A percentile compares a stretch with the other conserved stretches of the same genome.
These are phyloP conservation scores for Eruca vesicaria DNA, from an alignment of 441 rosid genomes.

Conservation along the genomic window DNA sequence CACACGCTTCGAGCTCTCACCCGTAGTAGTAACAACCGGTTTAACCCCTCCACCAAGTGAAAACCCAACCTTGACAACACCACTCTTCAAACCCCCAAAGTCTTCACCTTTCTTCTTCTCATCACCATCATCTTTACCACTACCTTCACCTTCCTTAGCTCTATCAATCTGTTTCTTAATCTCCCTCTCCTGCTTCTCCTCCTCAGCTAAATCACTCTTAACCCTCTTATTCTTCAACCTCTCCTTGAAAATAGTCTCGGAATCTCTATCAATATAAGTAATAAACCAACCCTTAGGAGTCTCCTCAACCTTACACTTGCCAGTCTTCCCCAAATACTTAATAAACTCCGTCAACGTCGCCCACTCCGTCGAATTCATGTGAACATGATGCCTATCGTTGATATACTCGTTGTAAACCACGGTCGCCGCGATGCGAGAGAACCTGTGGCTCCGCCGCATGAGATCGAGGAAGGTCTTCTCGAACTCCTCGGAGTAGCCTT, in stretches of 20 bases:
- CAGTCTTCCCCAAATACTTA: conserved; percentile 71
- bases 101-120: conserved; percentile 26
- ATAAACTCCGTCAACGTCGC: conserved; percentile 86
- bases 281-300: conserved; percentile 98
- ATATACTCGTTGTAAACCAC: conserved; percentile 93
- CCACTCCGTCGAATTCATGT: conserved; percentile 93
- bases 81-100: conserved; percentile 53
- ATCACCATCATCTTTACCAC: conserved; percentile 26
- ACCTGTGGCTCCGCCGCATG: conserved; percentile 76
- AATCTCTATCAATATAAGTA: conserved; percentile 85
- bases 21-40: conserved; percentile 11
- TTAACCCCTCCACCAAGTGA: conserved; percentile 44
- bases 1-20: conserved; percentile 47
- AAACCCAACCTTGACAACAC: conserved; percentile 71
- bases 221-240: conserved; percentile 80
- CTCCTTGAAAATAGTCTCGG: conserved; percentile 83
- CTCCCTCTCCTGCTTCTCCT: conserved; percentile 87
- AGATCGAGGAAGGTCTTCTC: conserved; percentile 69
- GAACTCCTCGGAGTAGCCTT: conserved; percentile 89
- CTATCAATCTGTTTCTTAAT: conserved; percentile 79
- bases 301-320: conserved; percentile 94
- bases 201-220: conserved; percentile 73
- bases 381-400: conserved; percentile 78
- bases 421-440: conserved; percentile 81
- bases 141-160: conserved; percentile 37